These are phyloP conservation scores for Scheffersomyces ergatensis DNA, from an alignment of 805 yeast species.

Conservation along the genomic window DNA sequence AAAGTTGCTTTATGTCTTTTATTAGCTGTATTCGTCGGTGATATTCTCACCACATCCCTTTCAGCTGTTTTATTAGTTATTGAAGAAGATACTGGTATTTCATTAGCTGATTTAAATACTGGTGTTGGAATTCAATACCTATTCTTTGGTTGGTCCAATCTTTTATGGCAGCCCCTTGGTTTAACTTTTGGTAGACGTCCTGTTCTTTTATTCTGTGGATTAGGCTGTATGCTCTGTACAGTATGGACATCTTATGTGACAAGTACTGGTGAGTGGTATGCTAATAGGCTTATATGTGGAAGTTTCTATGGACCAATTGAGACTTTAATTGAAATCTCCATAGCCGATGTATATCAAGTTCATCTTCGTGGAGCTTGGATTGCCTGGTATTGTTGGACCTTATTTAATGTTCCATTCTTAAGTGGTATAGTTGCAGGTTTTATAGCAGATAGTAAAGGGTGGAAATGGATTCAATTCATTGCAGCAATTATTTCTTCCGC, in stretches of 20 bases:
- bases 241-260: conserved; percentile 24
- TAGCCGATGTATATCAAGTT: conserved; percentile 43
- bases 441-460: conserved; percentile 31
- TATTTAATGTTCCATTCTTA: conserved; percentile 41
- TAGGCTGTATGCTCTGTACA: conserved; percentile 18
- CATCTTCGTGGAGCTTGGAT: conserved; percentile 36
- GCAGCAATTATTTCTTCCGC: conserved; percentile 28
- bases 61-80: conserved; percentile 27
- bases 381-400: conserved; percentile 41
- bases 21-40: conserved; percentile 23
- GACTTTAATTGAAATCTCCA: conserved; percentile 46
- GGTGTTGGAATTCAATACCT: conserved; percentile 25
- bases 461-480: conserved; percentile 40
- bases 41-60: conserved; percentile 20
- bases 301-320: conserved; percentile 41
- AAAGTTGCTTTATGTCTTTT: conserved; percentile 28
- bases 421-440: conserved; percentile 47
- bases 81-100: conserved; percentile 18
- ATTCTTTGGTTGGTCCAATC: conserved; percentile 31
- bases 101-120: conserved; percentile 20
- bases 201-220: conserved; percentile 25
- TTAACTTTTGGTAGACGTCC: conserved; percentile 27
- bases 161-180: conserved; percentile 34
- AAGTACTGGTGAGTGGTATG: conserved; percentile 17
- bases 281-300: conserved; percentile 24